Evolutionary conservation across 2,329 filamentous ascomycete genomes (phyloP), one percentile per base, ranked within the genome.

Genomic region (Pseudogymnoascus sp.): DNA sequence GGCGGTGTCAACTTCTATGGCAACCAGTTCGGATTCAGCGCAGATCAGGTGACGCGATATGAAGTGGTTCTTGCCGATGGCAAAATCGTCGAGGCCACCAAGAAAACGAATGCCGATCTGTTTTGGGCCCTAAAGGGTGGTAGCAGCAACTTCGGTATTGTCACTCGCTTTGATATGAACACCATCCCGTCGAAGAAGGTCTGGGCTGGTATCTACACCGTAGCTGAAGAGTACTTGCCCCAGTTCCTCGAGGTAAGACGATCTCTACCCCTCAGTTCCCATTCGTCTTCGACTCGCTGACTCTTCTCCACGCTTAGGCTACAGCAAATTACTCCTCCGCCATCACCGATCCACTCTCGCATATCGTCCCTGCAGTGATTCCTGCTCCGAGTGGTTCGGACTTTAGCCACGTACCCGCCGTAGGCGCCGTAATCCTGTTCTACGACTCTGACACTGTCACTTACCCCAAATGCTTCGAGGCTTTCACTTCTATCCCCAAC

Each of bases 51-150:
- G 36, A 41, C 27, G 12, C 58, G 25, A 13, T 41, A 41, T 21
- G 77, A 83, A 66, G 74, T 85, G 31, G 81, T 85, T 4, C 74
- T 84, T 1, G 77, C 79, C 5, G 76, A 79, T 65, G 79, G 81
- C 5, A 69, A 73, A 5, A 75, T 84, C 55, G 71, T 81, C 35
- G 77, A 76, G 1, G 81, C 78, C 1, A 80, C 75, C 17, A 66
- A 69, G 4, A 68, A 67, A 0, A 67, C 72, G 12, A 72, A 84
- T 64, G 62, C 75, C 0, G 81, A 84, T 63, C 73, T 86, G 5
- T 84, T 76, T 71, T 74, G 74, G 66, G 80, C 79, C 0, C 75
- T 85, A 5, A 79, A 80, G 62, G 83, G 83, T 8, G 83, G 84
- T 15, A 77, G 79, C 15, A 82, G 78, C 70, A 84, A 82, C 68